phyloP scores from a whole-genome alignment of 2,329 filamentous ascomycete species.

The Trichoderma koningiopsis region DNA sequence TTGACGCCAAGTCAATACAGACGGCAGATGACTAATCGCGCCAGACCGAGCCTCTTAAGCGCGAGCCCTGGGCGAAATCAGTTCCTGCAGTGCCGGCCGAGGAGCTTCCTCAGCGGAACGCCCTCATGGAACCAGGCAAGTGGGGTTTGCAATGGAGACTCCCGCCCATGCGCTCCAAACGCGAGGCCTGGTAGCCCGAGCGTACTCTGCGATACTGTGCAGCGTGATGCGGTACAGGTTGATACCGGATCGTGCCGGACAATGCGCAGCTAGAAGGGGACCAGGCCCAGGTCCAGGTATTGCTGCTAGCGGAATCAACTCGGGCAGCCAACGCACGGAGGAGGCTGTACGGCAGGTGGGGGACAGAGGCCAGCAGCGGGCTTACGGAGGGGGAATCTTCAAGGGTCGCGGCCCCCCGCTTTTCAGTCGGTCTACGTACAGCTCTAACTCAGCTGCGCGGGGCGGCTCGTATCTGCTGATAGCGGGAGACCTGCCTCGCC shows the following conservation, averaged over 20 bases:
- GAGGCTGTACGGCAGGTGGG: slow-evolving; percentile 4
- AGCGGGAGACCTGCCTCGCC: not conserved
- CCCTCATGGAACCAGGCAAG: slow-evolving; percentile 14
- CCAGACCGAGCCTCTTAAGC: not conserved
- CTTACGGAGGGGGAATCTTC: slow-evolving; percentile 1
- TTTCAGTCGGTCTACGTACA: slow-evolving; percentile 15
- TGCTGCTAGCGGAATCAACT: not conserved
- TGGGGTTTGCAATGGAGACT: not conserved
- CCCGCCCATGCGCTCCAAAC: not conserved
- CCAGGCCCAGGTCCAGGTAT: too few relatives aligned
- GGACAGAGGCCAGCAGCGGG: not conserved
- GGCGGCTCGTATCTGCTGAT: not conserved
- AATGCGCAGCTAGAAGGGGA: not conserved
- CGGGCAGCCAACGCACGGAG: not conserved
- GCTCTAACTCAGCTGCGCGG: not conserved
- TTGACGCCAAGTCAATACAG: not conserved
- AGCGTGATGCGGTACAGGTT: not conserved
- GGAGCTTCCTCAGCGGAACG: slow-evolving; percentile 1
- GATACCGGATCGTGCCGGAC: not conserved
- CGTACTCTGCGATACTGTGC: not conserved
- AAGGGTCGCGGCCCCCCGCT: not conserved
- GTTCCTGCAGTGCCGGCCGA: slow-evolving; percentile 11
- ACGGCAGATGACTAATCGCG: slow-evolving; percentile 5
- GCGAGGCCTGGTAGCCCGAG: not conserved
- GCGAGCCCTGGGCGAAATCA: not conserved